A percentile compares a stretch with the other conserved stretches of the same genome.
Conservation (phyloP, 768 basidiomycete species). For the Kwoniella sp. region DNA sequence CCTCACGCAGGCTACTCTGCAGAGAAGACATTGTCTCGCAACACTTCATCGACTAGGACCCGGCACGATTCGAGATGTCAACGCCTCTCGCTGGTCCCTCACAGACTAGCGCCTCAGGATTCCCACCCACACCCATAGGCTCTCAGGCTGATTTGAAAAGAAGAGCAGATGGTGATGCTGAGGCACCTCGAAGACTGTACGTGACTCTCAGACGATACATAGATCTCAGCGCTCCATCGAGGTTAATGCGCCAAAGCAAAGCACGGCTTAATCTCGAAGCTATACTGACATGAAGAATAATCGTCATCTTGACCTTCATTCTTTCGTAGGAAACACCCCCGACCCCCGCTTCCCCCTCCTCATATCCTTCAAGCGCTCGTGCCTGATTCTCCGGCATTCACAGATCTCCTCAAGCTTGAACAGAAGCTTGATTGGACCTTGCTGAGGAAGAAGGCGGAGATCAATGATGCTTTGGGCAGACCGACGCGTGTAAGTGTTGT, state of each 20-base stretch:
- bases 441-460: slow-evolving; percentile 82
- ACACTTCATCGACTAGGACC: too few relatives aligned
- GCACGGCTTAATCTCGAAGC: too few relatives aligned
- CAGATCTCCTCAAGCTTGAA: slow-evolving; percentile 82
- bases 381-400: slow-evolving; percentile 84
- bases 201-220: slow-evolving; percentile 8
- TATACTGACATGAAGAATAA: too few relatives aligned
- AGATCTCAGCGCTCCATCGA: too few relatives aligned
- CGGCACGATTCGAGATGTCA: slow-evolving; percentile 11
- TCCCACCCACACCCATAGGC: slow-evolving; percentile 12
- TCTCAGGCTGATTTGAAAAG: slow-evolving; percentile 26
- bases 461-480: slow-evolving; percentile 81
- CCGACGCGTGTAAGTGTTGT: slow-evolving; percentile 65
- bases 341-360: slow-evolving; percentile 51
- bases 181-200: slow-evolving; percentile 31
- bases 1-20: background rate
- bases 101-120: background rate
- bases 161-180: slow-evolving; percentile 33
- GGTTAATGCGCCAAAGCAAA: too few relatives aligned
- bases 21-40: too few relatives aligned
- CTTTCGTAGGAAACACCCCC: slow-evolving; percentile 26
- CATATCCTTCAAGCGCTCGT: slow-evolving; percentile 71
- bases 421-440: slow-evolving; percentile 93
- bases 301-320: too few relatives aligned
- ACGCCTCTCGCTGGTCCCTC: slow-evolving; percentile 23